Percentiles rank a stretch among this genome's conserved stretches.
phyloP scores from a whole-genome alignment of 129 eudicot species.

The Pseudognaphalium luteoalbum region DNA sequence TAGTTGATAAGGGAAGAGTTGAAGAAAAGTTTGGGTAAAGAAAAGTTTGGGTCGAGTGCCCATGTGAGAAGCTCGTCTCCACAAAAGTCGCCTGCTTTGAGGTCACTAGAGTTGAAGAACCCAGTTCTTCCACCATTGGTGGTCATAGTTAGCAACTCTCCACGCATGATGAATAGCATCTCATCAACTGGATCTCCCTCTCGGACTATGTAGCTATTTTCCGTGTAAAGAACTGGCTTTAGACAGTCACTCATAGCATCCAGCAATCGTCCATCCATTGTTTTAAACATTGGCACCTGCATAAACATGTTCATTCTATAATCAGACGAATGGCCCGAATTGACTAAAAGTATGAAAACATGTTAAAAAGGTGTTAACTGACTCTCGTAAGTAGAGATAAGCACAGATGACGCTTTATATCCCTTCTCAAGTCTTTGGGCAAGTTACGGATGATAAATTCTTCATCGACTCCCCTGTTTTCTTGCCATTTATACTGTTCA shows the following conservation, averaged over 20 bases:
- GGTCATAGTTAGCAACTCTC: conserved; percentile 55
- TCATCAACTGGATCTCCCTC: conserved; percentile 94
- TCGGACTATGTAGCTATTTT: conserved; percentile 57
- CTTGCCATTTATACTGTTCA: conserved; percentile 88
- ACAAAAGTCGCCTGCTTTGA: conserved; percentile 73
- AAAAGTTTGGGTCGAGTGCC: conserved; percentile 84
- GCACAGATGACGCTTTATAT: conserved; percentile 86
- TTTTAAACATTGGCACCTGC: conserved; percentile 80
- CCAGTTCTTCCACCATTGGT: conserved; percentile 80
- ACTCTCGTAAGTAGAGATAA: conserved; percentile 67
- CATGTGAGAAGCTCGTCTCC: conserved; percentile 95
- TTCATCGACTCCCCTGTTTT: conserved; percentile 90
- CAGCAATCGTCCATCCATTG: conserved; percentile 67
- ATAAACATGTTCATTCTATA: neutral
- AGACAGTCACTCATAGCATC: conserved; percentile 83
- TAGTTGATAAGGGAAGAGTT: conserved; percentile 73
- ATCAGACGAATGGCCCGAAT: neutral
- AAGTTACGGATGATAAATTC: conserved; percentile 58
- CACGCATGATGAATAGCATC: conserved; percentile 85
- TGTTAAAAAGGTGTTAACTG: conserved; percentile 26
- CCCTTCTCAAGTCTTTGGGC: conserved; percentile 82
- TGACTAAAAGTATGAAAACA: neutral
- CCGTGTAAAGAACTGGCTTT: conserved; percentile 71
- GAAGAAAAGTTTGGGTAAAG: conserved; percentile 61
- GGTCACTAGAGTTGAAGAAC: conserved; percentile 63